Evolutionary conservation across 768 basidiomycete genomes (phyloP).

Genomic region (Peribolospora baueri): DNA sequence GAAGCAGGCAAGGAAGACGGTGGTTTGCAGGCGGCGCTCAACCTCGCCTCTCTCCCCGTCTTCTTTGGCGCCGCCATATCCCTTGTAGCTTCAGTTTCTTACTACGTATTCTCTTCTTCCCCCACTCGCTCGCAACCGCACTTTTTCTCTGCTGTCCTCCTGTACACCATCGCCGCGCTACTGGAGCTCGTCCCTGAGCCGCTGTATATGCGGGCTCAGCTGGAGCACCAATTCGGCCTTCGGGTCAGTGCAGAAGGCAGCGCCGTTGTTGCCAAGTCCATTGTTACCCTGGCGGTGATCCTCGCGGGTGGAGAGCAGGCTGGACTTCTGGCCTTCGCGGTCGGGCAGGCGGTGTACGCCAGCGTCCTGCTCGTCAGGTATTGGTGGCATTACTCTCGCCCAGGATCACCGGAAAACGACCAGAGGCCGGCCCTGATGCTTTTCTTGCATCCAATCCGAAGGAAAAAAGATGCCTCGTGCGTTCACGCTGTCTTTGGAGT

Average conservation of each 20-base stretch:
- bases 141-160: slow-evolving; percentile 28
- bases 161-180: slow-evolving; percentile 52
- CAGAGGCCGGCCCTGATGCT: too few relatives aligned
- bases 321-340: slow-evolving; percentile 55
- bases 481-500: slow-evolving; percentile 7
- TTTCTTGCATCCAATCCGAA: too few relatives aligned
- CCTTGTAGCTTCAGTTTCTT: too few relatives aligned
- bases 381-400: slow-evolving; percentile 2
- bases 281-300: slow-evolving; percentile 44
- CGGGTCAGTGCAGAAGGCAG: slow-evolving; percentile 68
- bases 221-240: slow-evolving; percentile 36
- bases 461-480: slow-evolving; percentile 15
- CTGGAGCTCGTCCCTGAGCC: slow-evolving; percentile 65
- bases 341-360: slow-evolving; percentile 60
- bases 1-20: not conserved
- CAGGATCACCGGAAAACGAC: too few relatives aligned
- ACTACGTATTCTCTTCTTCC: slow-evolving; percentile 25
- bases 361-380: slow-evolving; percentile 35
- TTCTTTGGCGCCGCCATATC: too few relatives aligned
- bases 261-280: slow-evolving; percentile 48
- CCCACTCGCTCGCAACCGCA: slow-evolving; percentile 36
- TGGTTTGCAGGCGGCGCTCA: too few relatives aligned
- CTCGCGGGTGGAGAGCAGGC: slow-evolving; percentile 24
- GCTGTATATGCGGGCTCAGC: slow-evolving; percentile 47
- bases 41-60: too few relatives aligned